Evolutionary conservation across 2,329 filamentous ascomycete species (phyloP).

Genomic region (Zarea fungicola): DNA sequence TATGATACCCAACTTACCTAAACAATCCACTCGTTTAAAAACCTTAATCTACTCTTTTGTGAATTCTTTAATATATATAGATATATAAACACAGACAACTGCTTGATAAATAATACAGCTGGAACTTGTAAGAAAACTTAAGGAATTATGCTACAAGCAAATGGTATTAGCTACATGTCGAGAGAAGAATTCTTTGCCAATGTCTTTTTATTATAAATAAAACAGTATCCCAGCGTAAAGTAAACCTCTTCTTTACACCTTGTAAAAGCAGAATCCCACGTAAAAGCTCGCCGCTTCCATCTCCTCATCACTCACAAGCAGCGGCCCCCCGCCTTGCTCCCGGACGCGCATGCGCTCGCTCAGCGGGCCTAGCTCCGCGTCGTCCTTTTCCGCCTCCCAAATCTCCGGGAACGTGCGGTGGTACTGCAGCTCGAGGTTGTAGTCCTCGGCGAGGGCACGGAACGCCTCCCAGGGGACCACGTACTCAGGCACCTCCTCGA

Average conservation of each 20-base stretch:
- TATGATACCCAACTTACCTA: slow-evolving; percentile 17
- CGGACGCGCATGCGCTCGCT: slow-evolving; percentile 96
- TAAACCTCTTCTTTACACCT: slow-evolving; percentile 55
- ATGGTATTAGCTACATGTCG: too few species aligned
- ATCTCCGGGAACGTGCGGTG: slow-evolving; percentile 87
- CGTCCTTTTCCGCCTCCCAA: slow-evolving; percentile 87
- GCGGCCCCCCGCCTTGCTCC: slow-evolving; percentile 57
- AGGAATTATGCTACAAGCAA: too few species aligned
- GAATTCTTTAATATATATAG: neutral
- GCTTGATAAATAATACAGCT: too few species aligned
- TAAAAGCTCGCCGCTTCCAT: slow-evolving; percentile 92
- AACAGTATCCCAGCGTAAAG: too few species aligned
- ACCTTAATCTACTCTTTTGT: neutral
- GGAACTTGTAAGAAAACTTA: too few species aligned
- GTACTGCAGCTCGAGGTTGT: slow-evolving; percentile 92
- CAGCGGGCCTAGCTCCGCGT: slow-evolving; percentile 71
- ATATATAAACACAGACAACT: too few species aligned
- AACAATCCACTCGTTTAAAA: slow-evolving; percentile 9
- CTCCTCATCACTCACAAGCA: slow-evolving; percentile 78
- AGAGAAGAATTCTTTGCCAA: too few species aligned
- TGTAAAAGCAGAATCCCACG: slow-evolving; percentile 94
- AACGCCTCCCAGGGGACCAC: slow-evolving; percentile 98
- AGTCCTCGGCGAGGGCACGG: slow-evolving; percentile 90
- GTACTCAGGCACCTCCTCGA: slow-evolving; percentile 94
- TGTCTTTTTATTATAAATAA: too few species aligned